Conservation (phyloP, 2,329 filamentous ascomycete genomes). For the Xenoacremonium recifei region DNA sequence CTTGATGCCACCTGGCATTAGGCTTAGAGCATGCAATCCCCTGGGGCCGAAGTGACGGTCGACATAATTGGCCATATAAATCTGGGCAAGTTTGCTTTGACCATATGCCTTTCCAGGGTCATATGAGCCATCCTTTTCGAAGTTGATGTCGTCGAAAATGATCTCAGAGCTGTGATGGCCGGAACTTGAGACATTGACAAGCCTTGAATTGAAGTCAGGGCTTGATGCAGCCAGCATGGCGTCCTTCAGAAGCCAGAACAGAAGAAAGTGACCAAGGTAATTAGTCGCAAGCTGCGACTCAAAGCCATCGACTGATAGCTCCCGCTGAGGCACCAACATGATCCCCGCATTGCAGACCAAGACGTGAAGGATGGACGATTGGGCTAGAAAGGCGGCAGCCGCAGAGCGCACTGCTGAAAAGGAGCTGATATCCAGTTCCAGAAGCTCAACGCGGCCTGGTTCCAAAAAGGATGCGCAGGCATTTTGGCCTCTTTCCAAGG, state of each 20-base stretch:
- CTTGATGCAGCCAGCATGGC: slow-evolving; percentile 38
- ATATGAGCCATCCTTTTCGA: slow-evolving; percentile 21
- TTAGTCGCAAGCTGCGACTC: slow-evolving; percentile 49
- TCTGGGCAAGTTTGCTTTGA: slow-evolving; percentile 47
- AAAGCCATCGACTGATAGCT: slow-evolving; percentile 16
- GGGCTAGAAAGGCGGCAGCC: slow-evolving; percentile 13
- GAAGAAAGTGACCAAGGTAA: slow-evolving; percentile 52
- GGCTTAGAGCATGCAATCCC: slow-evolving; percentile 37
- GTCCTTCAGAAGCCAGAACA: slow-evolving; percentile 47
- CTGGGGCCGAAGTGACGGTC: slow-evolving; percentile 42
- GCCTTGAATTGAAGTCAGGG: slow-evolving; percentile 39
- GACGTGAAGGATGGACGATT: slow-evolving; percentile 15
- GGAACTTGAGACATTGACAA: slow-evolving; percentile 42
- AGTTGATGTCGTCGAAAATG: slow-evolving; percentile 37
- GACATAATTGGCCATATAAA: slow-evolving; percentile 47
- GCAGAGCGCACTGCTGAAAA: slow-evolving; percentile 19
- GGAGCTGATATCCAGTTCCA: slow-evolving; percentile 21
- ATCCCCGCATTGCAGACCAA: slow-evolving; percentile 21
- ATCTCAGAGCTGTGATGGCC: slow-evolving; percentile 37
- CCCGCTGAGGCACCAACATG: slow-evolving; percentile 17
- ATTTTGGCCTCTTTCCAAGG: slow-evolving; percentile 15
- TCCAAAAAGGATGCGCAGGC: slow-evolving; percentile 12
- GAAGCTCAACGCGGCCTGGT: slow-evolving; percentile 11
- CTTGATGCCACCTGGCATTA: slow-evolving; percentile 43
- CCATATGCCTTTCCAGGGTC: slow-evolving; percentile 39